phyloP scores from a whole-genome alignment of 305 asterid genomes.

The Rubia balearica region DNA sequence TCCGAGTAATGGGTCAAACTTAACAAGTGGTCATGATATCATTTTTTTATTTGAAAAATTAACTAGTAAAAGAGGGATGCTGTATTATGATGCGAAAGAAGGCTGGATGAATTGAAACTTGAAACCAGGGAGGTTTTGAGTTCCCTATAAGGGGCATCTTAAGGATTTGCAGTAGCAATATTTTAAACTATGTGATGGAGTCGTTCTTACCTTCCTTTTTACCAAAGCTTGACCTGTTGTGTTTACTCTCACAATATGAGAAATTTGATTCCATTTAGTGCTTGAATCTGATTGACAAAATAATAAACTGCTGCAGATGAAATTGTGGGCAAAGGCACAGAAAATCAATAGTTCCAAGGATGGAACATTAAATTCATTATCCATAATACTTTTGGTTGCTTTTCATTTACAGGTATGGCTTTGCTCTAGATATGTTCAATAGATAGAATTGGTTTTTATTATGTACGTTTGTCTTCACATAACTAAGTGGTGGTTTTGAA shows the following conservation, averaged over 20 bases:
- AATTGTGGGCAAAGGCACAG: slow-evolving; percentile 86
- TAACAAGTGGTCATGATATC: not conserved
- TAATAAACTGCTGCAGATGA: slow-evolving; percentile 51
- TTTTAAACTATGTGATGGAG: slow-evolving; percentile 1
- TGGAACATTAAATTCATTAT: slow-evolving; percentile 81
- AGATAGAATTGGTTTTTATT: not conserved
- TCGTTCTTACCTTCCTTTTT: not conserved
- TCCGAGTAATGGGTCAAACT: slow-evolving; percentile 1
- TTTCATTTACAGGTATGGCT: slow-evolving; percentile 87
- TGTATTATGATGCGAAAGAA: not conserved
- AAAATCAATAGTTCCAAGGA: slow-evolving; percentile 83
- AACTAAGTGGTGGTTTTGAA: not conserved
- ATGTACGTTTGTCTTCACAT: not conserved
- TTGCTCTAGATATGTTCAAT: slow-evolving; percentile 8
- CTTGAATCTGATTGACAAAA: slow-evolving; percentile 6
- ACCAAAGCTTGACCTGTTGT: not conserved
- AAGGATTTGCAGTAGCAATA: not conserved
- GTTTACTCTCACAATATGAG: not conserved
- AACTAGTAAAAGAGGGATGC: not conserved
- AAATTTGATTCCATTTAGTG: not conserved
- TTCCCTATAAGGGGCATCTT: not conserved
- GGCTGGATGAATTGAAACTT: not conserved
- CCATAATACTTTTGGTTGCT: slow-evolving; percentile 79
- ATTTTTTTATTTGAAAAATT: not conserved
- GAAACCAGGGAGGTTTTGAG: not conserved